These are phyloP conservation scores for Gryganskiella cystojenkinii DNA, from an alignment of 192 early-diverging fungal species.

Conservation along the genomic window DNA sequence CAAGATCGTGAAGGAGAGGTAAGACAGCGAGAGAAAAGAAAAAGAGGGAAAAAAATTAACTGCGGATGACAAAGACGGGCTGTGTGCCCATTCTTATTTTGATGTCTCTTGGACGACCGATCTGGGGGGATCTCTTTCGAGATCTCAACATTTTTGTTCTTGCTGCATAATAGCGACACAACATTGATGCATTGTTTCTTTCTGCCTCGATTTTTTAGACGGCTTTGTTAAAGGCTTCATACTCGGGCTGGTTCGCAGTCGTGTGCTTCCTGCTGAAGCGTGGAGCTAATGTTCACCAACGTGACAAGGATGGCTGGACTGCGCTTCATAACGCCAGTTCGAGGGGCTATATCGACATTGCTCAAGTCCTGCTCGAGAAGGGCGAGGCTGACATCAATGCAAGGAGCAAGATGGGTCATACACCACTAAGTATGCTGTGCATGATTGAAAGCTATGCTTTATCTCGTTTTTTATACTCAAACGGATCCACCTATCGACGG, in stretches of 20 bases:
- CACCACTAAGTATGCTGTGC: conserved; percentile 70
- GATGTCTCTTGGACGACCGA: no score
- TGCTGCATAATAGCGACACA: not conserved
- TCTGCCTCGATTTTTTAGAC: conserved; percentile 64
- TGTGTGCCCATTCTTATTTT: not conserved
- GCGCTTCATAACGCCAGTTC: conserved; percentile 83
- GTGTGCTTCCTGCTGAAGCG: conserved; percentile 68
- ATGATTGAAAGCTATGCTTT: not conserved
- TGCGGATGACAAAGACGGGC: not conserved
- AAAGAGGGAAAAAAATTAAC: not conserved
- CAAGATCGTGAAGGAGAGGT: conserved; percentile 77
- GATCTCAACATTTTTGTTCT: not conserved
- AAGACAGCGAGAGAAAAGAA: no score
- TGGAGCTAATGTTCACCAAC: conserved; percentile 69
- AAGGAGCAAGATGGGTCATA: conserved; percentile 70
- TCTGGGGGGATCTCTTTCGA: no score
- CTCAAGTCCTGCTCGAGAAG: conserved; percentile 66
- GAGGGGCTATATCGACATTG: conserved; percentile 67
- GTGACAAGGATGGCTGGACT: conserved; percentile 84
- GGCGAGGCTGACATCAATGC: conserved; percentile 69
- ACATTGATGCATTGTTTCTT: not conserved
- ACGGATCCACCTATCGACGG: not conserved
- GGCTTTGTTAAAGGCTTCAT: conserved; percentile 78
- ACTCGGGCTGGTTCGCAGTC: conserved; percentile 68
- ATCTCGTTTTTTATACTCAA: not conserved